These are phyloP conservation scores for Tricholoma flavovirens DNA, from an alignment of 768 basidiomycete genomes.

Conservation along the genomic window DNA sequence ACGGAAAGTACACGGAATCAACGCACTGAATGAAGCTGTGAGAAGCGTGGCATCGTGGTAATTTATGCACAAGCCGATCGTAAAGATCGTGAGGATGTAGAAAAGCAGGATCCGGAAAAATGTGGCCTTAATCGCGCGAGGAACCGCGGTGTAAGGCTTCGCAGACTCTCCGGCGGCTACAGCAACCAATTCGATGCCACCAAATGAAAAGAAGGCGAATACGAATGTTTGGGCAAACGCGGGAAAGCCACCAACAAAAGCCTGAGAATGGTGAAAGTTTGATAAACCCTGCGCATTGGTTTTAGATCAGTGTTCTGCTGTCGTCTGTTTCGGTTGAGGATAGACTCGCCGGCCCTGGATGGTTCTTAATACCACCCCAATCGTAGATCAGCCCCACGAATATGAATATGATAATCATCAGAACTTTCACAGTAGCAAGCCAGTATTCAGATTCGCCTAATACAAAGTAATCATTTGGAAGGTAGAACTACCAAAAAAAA, in stretches of 20 bases:
- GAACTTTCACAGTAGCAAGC: conserved; percentile 59
- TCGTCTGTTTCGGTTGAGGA: not conserved
- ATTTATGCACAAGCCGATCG: conserved; percentile 63
- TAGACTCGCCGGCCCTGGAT: conserved; percentile 50
- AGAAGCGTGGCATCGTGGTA: conserved; percentile 50
- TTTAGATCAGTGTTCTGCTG: not conserved
- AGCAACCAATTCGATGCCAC: conserved; percentile 65
- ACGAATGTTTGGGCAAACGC: conserved; percentile 56
- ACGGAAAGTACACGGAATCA: not conserved
- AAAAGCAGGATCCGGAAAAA: conserved; percentile 64
- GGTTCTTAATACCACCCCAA: conserved; percentile 53
- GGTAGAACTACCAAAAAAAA: not conserved
- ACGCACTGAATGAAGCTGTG: conserved; percentile 38
- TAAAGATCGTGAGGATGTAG: conserved; percentile 57
- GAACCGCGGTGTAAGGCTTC: conserved; percentile 57
- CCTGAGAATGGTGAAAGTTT: conserved; percentile 44
- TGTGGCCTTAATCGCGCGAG: conserved; percentile 60
- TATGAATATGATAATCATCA: conserved; percentile 58
- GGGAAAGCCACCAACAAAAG: conserved; percentile 48
- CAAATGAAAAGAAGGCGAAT: conserved; percentile 66
- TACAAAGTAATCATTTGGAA: not conserved
- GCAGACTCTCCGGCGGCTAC: conserved; percentile 69
- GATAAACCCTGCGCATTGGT: conserved; percentile 36
- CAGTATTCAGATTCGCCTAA: conserved; percentile 59
- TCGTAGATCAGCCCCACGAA: conserved; percentile 56